A percentile compares a stretch with the other conserved stretches of the same genome.
Conservation (phyloP, 495 filamentous ascomycete genomes). For the Viridothelium virens region DNA sequence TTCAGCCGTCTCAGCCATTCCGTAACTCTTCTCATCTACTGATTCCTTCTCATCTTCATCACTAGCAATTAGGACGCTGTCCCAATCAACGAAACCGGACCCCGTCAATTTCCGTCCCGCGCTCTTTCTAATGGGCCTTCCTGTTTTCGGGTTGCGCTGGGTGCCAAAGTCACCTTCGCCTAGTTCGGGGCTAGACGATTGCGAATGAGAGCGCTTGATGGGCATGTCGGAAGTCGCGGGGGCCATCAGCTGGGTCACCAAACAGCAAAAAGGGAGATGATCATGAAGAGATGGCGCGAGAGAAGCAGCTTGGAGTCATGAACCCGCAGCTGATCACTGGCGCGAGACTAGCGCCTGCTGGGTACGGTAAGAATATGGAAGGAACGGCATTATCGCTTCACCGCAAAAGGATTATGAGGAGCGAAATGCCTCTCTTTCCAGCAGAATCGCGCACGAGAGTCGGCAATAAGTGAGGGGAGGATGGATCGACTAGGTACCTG, state of each 20-base stretch:
- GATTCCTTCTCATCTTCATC: slow-evolving; percentile 10
- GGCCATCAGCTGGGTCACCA: not conserved
- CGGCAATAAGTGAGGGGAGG: too few species aligned
- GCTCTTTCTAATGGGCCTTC: slow-evolving; percentile 13
- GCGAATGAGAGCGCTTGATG: not conserved
- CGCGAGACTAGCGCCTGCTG: slow-evolving; percentile 6
- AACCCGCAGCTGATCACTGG: not conserved
- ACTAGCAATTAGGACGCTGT: not conserved
- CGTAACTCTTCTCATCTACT: slow-evolving; percentile 16
- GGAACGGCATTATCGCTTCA: not conserved
- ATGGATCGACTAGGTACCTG: too few species aligned
- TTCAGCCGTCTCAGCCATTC: not conserved
- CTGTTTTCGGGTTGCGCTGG: slow-evolving; percentile 6
- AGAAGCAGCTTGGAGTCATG: not conserved
- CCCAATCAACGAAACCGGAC: not conserved
- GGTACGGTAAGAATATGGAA: not conserved
- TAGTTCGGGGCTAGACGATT: not conserved
- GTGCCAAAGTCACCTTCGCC: not conserved
- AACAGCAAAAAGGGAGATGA: not conserved
- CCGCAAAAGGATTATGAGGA: not conserved
- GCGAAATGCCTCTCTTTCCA: not conserved
- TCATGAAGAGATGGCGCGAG: not conserved
- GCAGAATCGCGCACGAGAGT: too few species aligned
- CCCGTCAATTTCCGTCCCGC: not conserved
- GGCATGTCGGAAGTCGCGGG: not conserved